Conservation (phyloP, 345 rosid species). For the Eucalyptus caleyi region DNA sequence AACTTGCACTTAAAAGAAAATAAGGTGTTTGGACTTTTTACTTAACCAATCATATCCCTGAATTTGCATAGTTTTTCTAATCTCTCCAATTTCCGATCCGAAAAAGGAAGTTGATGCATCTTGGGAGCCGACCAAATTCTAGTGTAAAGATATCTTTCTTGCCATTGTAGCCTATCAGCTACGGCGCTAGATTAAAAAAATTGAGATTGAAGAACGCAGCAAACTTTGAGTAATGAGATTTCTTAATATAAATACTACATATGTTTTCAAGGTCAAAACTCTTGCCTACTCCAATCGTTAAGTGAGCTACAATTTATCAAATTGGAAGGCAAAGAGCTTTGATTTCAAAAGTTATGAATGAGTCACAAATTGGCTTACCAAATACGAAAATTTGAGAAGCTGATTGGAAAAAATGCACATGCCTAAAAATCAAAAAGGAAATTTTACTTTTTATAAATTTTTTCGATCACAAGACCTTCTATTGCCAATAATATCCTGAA, state of each 20-base stretch:
- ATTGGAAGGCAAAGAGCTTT: not conserved
- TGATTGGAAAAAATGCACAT: not conserved
- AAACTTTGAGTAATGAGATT: not conserved
- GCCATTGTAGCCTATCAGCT: not conserved
- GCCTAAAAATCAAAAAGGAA: not conserved
- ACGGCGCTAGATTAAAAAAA: not conserved
- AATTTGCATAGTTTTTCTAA: not conserved
- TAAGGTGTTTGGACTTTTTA: not conserved
- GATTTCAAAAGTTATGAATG: not conserved
- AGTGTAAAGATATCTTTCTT: not conserved
- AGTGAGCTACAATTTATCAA: not conserved
- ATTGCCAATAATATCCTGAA: not conserved
- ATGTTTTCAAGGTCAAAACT: not conserved
- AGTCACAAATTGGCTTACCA: not conserved
- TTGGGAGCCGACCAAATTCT: not conserved
- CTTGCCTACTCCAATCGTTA: not conserved
- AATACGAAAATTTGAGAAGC: not conserved
- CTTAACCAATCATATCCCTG: not conserved
- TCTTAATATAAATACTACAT: not conserved
- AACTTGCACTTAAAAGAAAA: not conserved
- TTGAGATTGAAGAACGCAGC: not conserved
- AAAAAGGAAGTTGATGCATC: not conserved
- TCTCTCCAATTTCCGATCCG: not conserved
- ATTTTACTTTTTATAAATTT: not conserved
- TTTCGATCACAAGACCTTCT: not conserved